phyloP scores from a whole-genome alignment of 2,329 filamentous ascomycete genomes.

The Trichoderma sp. region DNA sequence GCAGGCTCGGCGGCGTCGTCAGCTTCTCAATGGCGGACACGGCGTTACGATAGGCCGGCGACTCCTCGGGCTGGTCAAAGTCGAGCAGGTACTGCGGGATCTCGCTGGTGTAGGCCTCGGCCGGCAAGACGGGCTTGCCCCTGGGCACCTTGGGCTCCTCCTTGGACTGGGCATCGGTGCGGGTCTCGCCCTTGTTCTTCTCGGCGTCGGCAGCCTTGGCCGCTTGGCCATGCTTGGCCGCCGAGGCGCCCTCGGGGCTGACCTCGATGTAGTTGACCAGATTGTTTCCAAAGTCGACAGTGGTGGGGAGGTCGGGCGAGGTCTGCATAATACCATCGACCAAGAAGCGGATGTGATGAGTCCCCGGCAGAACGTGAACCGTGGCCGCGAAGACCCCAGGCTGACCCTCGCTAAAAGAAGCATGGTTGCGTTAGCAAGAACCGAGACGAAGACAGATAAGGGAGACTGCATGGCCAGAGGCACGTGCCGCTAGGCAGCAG shows the following conservation, averaged over 20 bases:
- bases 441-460: not conserved
- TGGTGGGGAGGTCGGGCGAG: slow-evolving; percentile 83
- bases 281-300: slow-evolving; percentile 97
- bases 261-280: slow-evolving; percentile 98
- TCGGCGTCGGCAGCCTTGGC: slow-evolving; percentile 27
- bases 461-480: not conserved
- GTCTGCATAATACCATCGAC: slow-evolving; percentile 93
- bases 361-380: slow-evolving; percentile 85
- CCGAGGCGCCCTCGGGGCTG: slow-evolving; percentile 68
- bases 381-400: slow-evolving; percentile 72
- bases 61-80: slow-evolving; percentile 82
- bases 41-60: slow-evolving; percentile 71
- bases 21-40: slow-evolving; percentile 74
- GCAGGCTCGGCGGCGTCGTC: slow-evolving; percentile 81
- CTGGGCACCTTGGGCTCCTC: slow-evolving; percentile 50
- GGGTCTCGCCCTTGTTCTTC: slow-evolving; percentile 18
- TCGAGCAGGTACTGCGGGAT: slow-evolving; percentile 87
- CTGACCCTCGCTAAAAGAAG: slow-evolving; percentile 50
- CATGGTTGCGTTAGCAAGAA: slow-evolving; percentile 30
- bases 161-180: slow-evolving; percentile 38
- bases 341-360: slow-evolving; percentile 94
- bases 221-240: slow-evolving; percentile 35
- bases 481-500: slow-evolving; percentile 2
- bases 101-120: slow-evolving; percentile 66
- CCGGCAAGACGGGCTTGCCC: slow-evolving; percentile 59